A percentile compares a stretch with the other conserved stretches of the same genome.
Evolutionary conservation across 179 eudicot genomes (phyloP).

Genomic region (Camellia oleifera): DNA sequence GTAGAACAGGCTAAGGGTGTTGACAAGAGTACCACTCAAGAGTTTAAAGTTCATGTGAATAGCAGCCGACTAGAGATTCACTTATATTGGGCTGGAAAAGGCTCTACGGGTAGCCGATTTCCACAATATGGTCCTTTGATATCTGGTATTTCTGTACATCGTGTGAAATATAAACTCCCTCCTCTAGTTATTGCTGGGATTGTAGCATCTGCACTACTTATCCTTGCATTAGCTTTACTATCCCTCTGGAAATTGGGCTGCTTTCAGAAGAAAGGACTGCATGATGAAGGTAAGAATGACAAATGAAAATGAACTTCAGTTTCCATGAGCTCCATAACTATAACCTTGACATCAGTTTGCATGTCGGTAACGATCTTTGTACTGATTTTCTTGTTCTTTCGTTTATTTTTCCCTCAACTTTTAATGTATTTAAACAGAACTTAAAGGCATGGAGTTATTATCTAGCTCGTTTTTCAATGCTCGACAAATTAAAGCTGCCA

Average conservation of each 20-base stretch:
- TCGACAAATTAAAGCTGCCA: not conserved
- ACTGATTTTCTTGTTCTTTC: too few relatives aligned
- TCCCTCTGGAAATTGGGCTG: not conserved
- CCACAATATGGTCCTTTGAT: not conserved
- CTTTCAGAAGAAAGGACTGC: too few relatives aligned
- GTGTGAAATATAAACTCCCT: not conserved
- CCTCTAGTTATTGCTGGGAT: not conserved
- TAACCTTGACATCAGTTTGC: too few relatives aligned
- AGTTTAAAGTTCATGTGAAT: not conserved
- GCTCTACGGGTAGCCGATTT: not conserved
- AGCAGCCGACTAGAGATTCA: not conserved
- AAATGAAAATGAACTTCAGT: not conserved
- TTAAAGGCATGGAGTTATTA: not conserved
- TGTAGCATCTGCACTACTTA: not conserved
- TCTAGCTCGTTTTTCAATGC: not conserved
- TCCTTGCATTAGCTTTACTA: not conserved
- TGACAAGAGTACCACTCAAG: not conserved
- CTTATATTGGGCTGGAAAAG: not conserved
- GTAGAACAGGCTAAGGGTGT: not conserved
- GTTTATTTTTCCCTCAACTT: not conserved
- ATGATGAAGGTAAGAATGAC: not conserved
- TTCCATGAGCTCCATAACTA: not conserved
- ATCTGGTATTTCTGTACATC: not conserved
- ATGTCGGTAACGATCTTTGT: too few relatives aligned
- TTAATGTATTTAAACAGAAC: too few relatives aligned